Percentiles rank a stretch among this genome's conserved stretches.
These are phyloP conservation scores for Ascochyta pisi DNA, from an alignment of 2,329 filamentous ascomycete species.

Conservation along the genomic window DNA sequence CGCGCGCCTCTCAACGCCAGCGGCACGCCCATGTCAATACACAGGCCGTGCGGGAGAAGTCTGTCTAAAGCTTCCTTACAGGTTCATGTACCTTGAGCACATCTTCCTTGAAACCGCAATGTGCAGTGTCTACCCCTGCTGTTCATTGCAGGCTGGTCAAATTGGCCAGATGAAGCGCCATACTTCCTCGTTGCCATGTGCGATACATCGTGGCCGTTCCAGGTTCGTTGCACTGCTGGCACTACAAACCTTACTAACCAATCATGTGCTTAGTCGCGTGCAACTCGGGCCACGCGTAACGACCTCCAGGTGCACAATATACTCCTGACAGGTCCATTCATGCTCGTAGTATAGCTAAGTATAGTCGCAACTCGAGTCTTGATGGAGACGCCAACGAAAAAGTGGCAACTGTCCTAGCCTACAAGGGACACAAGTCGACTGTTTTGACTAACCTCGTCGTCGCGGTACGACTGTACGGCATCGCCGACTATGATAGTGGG, in stretches of 20 bases:
- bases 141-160: constrained; percentile 29
- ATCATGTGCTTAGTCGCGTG: constrained; percentile 27
- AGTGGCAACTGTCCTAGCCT: constrained; percentile 18
- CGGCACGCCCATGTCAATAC: constrained; percentile 34
- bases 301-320: constrained; percentile 26
- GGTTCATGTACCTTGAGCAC: constrained; percentile 27
- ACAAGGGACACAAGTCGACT: constrained; percentile 34
- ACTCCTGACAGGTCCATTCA: constrained; percentile 14
- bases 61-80: constrained; percentile 38
- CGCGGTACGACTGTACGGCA: constrained; percentile 38
- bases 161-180: constrained; percentile 33
- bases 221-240: constrained; percentile 27
- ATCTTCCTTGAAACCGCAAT: constrained; percentile 39
- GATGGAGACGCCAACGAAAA: constrained; percentile 4
- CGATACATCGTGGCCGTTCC: constrained; percentile 30
- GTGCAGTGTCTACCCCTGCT: constrained; percentile 43
- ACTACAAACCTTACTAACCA: constrained; percentile 25
- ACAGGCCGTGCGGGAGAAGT: constrained; percentile 35
- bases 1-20: constrained; percentile 47
- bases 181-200: constrained; percentile 27
- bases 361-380: constrained; percentile 1
- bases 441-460: constrained; percentile 38
- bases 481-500: constrained; percentile 51
- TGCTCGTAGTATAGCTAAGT: constrained; percentile 9
- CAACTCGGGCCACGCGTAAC: constrained; percentile 40